Conservation (phyloP, 176 grass and related monocot genomes). For the Carex kokanica region DNA sequence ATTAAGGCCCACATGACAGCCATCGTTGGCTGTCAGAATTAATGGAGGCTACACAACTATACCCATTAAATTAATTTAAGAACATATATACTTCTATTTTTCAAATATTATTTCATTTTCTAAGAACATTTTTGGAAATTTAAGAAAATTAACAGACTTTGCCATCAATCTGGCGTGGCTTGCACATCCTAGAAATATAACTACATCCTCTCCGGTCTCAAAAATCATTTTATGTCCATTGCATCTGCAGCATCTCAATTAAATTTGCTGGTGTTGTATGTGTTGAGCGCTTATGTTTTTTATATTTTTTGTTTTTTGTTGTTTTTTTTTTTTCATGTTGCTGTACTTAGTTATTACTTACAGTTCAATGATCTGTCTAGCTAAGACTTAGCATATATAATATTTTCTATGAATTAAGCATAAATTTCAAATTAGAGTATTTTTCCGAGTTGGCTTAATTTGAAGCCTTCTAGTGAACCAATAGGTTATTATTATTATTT, state of each 20-base stretch:
- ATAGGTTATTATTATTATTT: too few relatives aligned
- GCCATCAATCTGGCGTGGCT: background rate
- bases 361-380: background rate
- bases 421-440: background rate
- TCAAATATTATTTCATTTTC: background rate
- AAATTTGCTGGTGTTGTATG: background rate
- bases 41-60: slow-evolving; percentile 19
- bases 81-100: background rate
- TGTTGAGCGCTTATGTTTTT: background rate
- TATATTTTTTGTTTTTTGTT: too few relatives aligned
- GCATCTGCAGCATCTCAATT: too few relatives aligned
- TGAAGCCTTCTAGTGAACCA: too few relatives aligned
- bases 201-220: background rate
- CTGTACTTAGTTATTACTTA: background rate
- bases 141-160: background rate
- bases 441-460: background rate
- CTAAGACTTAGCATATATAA: too few relatives aligned
- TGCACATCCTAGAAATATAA: slow-evolving; percentile 1
- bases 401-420: background rate
- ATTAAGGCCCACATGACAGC: slow-evolving; percentile 21
- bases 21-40: slow-evolving; percentile 30
- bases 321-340: too few relatives aligned
- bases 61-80: background rate
- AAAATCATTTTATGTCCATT: background rate
- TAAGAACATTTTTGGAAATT: background rate